phyloP scores from a whole-genome alignment of 2,329 filamentous ascomycete genomes.

The Microcyclosporella mali region DNA sequence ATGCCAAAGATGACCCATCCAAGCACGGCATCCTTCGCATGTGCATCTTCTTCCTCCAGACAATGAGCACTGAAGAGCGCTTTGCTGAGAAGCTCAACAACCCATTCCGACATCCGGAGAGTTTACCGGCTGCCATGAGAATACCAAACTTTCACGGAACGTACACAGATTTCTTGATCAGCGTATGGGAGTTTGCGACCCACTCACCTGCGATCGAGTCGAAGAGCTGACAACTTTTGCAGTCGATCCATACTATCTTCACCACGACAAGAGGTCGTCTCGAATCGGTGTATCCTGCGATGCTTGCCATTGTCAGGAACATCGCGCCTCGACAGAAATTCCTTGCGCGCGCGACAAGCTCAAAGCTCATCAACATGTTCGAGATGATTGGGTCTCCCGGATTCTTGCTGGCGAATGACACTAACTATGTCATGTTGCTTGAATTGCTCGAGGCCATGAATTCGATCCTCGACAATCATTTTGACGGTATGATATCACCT shows the following conservation, averaged over 20 bases:
- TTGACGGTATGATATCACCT: slow-evolving; percentile 20
- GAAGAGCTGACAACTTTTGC: slow-evolving; percentile 8
- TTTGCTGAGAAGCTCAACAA: slow-evolving; percentile 90
- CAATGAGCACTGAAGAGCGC: slow-evolving; percentile 82
- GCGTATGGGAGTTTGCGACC: slow-evolving; percentile 49
- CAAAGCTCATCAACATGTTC: slow-evolving; percentile 81
- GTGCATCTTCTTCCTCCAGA: slow-evolving; percentile 96
- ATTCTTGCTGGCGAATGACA: slow-evolving; percentile 87
- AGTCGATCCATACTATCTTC: slow-evolving; percentile 89
- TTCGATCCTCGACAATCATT: slow-evolving; percentile 78
- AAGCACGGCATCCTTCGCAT: slow-evolving; percentile 92
- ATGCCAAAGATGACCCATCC: slow-evolving; percentile 76
- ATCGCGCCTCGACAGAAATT: slow-evolving; percentile 77
- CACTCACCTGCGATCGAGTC: no score
- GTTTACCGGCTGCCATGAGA: slow-evolving; percentile 71
- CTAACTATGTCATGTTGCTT: slow-evolving; percentile 73
- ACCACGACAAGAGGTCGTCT: slow-evolving; percentile 85
- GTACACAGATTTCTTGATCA: slow-evolving; percentile 90
- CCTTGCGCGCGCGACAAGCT: slow-evolving; percentile 66
- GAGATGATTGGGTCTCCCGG: slow-evolving; percentile 88
- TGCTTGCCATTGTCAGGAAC: slow-evolving; percentile 90
- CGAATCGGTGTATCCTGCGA: slow-evolving; percentile 83
- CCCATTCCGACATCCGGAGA: slow-evolving; percentile 80
- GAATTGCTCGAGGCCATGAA: slow-evolving; percentile 86
- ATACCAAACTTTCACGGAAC: slow-evolving; percentile 79